Conservation (phyloP, 1,284 basidiomycete genomes). For the Ustilago loliicola region DNA sequence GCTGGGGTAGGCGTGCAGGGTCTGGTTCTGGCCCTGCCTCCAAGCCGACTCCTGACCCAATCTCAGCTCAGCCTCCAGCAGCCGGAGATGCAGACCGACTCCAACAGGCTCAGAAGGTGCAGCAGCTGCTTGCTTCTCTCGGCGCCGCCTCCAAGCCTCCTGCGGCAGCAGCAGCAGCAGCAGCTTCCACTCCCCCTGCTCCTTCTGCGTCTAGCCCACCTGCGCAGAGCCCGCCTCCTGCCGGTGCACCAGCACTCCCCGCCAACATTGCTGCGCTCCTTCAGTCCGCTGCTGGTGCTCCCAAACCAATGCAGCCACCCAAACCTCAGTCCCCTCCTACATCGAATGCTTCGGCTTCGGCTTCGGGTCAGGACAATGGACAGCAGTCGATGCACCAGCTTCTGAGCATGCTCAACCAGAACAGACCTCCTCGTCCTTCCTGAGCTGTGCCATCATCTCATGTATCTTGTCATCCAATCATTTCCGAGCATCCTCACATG, state of each 20-base stretch:
- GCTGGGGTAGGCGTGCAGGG: conserved; percentile 45
- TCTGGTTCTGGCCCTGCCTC: conserved; percentile 27
- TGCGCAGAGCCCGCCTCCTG: conserved; percentile 27
- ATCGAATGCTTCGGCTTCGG: conserved; percentile 11
- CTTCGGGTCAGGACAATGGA: conserved; percentile 28
- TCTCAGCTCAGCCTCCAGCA: conserved; percentile 2
- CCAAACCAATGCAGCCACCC: conserved; percentile 41
- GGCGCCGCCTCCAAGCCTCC: conserved; percentile 43
- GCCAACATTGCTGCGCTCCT: conserved; percentile 55
- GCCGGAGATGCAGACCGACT: conserved; percentile 53
- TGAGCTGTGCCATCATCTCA: not conserved
- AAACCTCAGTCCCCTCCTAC: conserved; percentile 44
- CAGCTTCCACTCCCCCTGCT: conserved; percentile 26
- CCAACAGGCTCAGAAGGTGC: conserved; percentile 70
- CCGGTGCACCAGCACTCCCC: conserved; percentile 38
- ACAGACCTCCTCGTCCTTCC: conserved; percentile 41
- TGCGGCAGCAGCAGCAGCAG: conserved; percentile 21
- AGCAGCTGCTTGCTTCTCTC: conserved; percentile 66
- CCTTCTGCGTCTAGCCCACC: conserved; percentile 24
- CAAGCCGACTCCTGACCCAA: conserved; percentile 8
- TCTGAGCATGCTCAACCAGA: conserved; percentile 50
- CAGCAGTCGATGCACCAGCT: conserved; percentile 52
- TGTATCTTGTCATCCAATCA: not conserved
- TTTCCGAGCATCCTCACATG: not conserved
- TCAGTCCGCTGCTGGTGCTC: conserved; percentile 48